Base-by-base conservation (phyloP, 106 monocot species). In the Dendrobium officinale region DNA sequence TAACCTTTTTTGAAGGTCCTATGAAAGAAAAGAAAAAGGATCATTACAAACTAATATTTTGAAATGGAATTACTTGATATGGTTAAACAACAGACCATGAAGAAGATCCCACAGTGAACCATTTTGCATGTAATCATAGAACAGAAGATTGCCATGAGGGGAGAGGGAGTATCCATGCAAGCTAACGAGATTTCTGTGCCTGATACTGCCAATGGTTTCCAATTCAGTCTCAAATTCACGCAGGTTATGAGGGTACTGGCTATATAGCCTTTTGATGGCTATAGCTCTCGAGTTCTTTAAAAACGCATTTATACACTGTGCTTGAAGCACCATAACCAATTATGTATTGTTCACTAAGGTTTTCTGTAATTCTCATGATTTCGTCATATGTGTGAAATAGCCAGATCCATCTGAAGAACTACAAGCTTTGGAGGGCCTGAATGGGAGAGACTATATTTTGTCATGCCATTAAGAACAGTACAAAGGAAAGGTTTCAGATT, bases 111-210 rank as follows among this genome's bases (percentile, higher is more conserved):
- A 99, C 20, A 99, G 81, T 37, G 99, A 99, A 18, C 99, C 99
- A 86, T 99, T 99, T 86, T 91, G 88, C 99, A 99, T 95, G 88
- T 93, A 99, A 72, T 99, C 99, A 75, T 95, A 99, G 82, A 99
- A 95, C 73, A 99, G 95, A 48, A 99, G 92, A 81, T 99, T 99
- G 44, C 99, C 99, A 77, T 91, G 86, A 70, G 95, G 95, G 9
- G 99, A 95, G 13, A 99, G 84, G 13, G 95, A 88, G 83, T 95
- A 99, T 74, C 95, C 99, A 73, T 93, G 93, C 68, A 99, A 86
- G 82, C 93, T 95, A 41, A 99, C 95, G 8, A 99, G 89, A 67
- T 93, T 99, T 80, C 95, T 74, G 81, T 99, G 99, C 55, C 95
- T 83, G 79, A 99, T 95, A 80, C 95, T 99, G 43, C 99, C 99